phyloP scores from a whole-genome alignment of 805 yeast species.

The Huiozyma naganishii region DNA sequence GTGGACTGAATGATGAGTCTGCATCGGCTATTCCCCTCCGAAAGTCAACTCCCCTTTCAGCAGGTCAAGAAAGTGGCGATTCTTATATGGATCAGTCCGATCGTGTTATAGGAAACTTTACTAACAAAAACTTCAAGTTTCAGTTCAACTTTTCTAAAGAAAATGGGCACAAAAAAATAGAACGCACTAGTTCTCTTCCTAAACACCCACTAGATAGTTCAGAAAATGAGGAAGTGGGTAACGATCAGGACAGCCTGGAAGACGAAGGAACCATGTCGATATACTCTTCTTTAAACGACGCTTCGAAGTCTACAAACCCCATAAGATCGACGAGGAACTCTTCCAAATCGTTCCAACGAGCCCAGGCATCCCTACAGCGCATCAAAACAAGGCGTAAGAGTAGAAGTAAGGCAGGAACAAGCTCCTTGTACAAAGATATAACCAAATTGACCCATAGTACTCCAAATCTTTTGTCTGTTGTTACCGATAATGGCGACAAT shows the following conservation, averaged over 20 bases:
- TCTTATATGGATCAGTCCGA: slow-evolving; percentile 4
- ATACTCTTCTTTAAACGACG: slow-evolving; percentile 42
- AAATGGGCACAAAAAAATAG: background rate
- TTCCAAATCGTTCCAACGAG: slow-evolving; percentile 46
- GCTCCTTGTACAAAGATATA: slow-evolving; percentile 18
- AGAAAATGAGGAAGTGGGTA: background rate
- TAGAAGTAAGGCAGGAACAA: slow-evolving; percentile 31
- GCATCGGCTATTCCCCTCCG: background rate
- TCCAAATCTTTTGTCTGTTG: slow-evolving; percentile 24
- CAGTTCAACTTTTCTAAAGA: slow-evolving; percentile 21
- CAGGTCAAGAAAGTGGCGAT: background rate
- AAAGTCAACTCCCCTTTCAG: background rate
- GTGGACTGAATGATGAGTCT: background rate
- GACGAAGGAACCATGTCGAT: slow-evolving; percentile 63
- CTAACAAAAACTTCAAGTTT: slow-evolving; percentile 24
- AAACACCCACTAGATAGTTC: background rate
- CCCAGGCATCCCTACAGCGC: slow-evolving; percentile 53
- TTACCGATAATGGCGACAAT: slow-evolving; percentile 10
- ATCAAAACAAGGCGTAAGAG: slow-evolving; percentile 50
- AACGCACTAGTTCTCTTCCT: background rate
- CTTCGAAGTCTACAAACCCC: slow-evolving; percentile 26
- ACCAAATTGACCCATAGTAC: slow-evolving; percentile 23
- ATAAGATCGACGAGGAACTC: slow-evolving; percentile 30
- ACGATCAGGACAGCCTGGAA: slow-evolving; percentile 28
- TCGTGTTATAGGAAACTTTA: slow-evolving; percentile 16